Evolutionary conservation across 176 grass and related monocot genomes (phyloP).

Genomic region (Thinopyrum elongatum): DNA sequence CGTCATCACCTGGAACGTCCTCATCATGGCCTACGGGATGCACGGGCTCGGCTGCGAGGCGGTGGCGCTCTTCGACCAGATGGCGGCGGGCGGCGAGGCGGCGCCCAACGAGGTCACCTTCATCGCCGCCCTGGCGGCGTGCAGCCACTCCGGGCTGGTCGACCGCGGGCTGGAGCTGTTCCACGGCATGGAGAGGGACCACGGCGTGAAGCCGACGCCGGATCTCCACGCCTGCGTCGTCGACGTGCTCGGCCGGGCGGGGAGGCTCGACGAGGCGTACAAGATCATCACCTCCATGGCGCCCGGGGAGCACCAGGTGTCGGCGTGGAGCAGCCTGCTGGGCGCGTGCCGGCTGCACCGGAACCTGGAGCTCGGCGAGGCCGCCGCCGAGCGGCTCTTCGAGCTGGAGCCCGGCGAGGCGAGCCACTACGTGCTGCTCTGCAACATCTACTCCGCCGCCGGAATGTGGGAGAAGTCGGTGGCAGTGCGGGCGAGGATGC

Average conservation of each 20-base stretch:
- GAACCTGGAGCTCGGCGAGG: conserved; percentile 59
- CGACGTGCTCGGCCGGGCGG: conserved; percentile 74
- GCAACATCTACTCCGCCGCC: conserved; percentile 83
- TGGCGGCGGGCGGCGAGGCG: conserved; percentile 61
- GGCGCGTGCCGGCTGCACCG: conserved; percentile 81
- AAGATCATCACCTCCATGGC: conserved; percentile 58
- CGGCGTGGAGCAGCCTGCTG: conserved; percentile 73
- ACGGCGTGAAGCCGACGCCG: conserved; percentile 49
- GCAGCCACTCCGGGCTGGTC: conserved; percentile 89
- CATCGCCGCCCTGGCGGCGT: conserved; percentile 79
- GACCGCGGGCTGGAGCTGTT: conserved; percentile 64
- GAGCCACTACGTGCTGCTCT: conserved; percentile 88
- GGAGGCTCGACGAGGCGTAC: conserved; percentile 64
- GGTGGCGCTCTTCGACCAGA: conserved; percentile 59
- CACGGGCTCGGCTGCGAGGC: conserved; percentile 70
- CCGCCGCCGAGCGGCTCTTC: conserved; percentile 59
- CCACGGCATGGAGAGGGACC: conserved; percentile 51
- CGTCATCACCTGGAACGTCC: conserved; percentile 96
- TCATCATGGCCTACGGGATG: conserved; percentile 96
- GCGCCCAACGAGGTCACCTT: conserved; percentile 73
- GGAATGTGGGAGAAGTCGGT: conserved; percentile 58
- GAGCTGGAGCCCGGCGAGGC: conserved; percentile 85
- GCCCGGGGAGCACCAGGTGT: conserved; percentile 45
- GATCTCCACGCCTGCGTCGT: conserved; percentile 81
- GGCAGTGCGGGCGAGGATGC: conserved; percentile 63